Evolutionary conservation across 169 alveolate genomes (phyloP), one percentile per base, ranked within the genome.

Genomic region (Plasmodium berghei): DNA sequence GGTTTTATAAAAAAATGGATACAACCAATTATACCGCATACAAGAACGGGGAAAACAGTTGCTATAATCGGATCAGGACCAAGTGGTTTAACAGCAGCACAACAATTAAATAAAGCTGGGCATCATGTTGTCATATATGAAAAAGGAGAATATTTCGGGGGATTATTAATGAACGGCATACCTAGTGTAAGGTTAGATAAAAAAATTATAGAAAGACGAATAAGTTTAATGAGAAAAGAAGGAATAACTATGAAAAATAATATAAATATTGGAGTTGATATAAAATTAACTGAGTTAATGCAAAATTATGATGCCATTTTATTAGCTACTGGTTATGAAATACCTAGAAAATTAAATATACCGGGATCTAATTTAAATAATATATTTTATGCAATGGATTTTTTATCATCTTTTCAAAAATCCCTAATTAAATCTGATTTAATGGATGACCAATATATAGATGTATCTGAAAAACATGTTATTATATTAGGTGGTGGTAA

Each of bases 401-500:
- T 77, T 74, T 80, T 93, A 58, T 71, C 92, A 34, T 46, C 75
- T 34, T 86, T 88, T 74, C 92, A 91, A 74, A 88, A 83, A 88
- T 86, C 92, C 14, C 70, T 92, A 66, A 18, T 73, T 42, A 89
- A 87, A 62, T 86, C 93, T 1, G 75, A 56, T 59, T 71, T 80
- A 10, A 63, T 70, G 18, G 94, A 90, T 62, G 93, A 80, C 0
- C 83, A 86, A 72, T 64, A 87, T 49, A 73, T 86, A 34, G 94
- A 71, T 34, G 88, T 91, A 66, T 83, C 92, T 72, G 95, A 89
- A 77, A 87, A 73, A 74, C 93, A 88, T 71, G 95, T 93, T 24
- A 80, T 93, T 20, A 93, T 93, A 59, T 70, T 93, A 28, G 96
- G 96, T 1, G 96, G 96, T n/a, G 96, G 96, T 56, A 92, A 93